phyloP scores from a whole-genome alignment of 768 basidiomycete species.

The Lentinula boryana region DNA sequence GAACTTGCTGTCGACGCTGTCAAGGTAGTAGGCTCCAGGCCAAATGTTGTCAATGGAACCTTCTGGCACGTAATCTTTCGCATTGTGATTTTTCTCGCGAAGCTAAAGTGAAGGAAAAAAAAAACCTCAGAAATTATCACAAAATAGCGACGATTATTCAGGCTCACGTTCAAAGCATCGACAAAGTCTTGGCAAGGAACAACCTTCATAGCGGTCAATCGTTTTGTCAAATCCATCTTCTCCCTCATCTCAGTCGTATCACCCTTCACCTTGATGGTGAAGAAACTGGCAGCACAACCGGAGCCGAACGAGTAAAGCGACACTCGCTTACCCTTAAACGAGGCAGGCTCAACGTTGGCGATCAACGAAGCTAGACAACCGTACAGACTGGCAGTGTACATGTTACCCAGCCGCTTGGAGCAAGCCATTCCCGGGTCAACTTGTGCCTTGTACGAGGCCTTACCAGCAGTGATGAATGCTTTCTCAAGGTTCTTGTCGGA shows the following conservation, averaged over 20 bases:
- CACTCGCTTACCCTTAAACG: constrained; percentile 77
- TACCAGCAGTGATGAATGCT: constrained; percentile 79
- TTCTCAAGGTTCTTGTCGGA: constrained; percentile 96
- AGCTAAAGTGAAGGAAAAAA: constrained; percentile 41
- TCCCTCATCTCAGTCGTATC: constrained; percentile 76
- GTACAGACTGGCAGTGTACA: constrained; percentile 96
- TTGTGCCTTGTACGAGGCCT: constrained; percentile 65
- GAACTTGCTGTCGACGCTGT: constrained; percentile 84
- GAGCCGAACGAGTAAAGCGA: constrained; percentile 96
- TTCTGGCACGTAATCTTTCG: constrained; percentile 74
- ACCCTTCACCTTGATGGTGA: constrained; percentile 79
- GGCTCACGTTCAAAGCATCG: constrained; percentile 64
- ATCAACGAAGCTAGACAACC: constrained; percentile 89
- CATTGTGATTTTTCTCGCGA: constrained; percentile 95
- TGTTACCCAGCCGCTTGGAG: constrained; percentile 92
- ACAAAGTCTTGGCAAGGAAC: constrained; percentile 91
- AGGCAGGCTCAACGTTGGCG: constrained; percentile 61
- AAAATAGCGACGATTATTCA: neutral
- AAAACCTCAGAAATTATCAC: neutral
- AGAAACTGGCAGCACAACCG: constrained; percentile 95
- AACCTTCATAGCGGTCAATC: constrained; percentile 83
- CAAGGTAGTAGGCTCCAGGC: constrained; percentile 92
- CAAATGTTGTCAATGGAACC: constrained; percentile 91
- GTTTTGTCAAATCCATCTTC: constrained; percentile 75
- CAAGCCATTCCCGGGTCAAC: constrained; percentile 81